These are phyloP conservation scores for Friedmanniomyces simplex DNA, from an alignment of 495 filamentous ascomycete genomes.

Conservation along the genomic window DNA sequence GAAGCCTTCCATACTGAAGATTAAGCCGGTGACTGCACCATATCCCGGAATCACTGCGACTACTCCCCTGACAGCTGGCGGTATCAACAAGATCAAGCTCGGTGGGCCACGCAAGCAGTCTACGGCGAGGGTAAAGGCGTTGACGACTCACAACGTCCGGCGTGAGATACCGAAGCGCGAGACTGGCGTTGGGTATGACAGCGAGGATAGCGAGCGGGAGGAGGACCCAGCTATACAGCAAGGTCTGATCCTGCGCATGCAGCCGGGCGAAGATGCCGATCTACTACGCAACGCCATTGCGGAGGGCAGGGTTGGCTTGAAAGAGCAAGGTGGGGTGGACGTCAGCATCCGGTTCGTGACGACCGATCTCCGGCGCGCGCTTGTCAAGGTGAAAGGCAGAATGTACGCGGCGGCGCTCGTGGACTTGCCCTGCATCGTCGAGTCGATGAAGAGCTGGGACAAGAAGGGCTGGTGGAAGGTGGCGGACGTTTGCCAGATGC, in stretches of 20 bases:
- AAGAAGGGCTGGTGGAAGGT: conserved; percentile 84
- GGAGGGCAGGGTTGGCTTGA: conserved; percentile 60
- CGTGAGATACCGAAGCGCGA: conserved; percentile 42
- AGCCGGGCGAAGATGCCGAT: conserved; percentile 74
- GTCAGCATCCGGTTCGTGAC: conserved; percentile 71
- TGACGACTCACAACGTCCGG: conserved; percentile 40
- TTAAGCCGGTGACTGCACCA: neutral
- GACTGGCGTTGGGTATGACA: conserved; percentile 83
- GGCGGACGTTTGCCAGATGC: conserved; percentile 91
- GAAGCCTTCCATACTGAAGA: conserved; percentile 15
- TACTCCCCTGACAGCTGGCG: neutral
- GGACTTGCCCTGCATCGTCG: conserved; percentile 83
- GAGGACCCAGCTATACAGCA: conserved; percentile 77
- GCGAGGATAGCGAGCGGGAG: conserved; percentile 88
- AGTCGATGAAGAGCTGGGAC: conserved; percentile 96
- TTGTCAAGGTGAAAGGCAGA: conserved; percentile 56
- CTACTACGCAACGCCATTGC: conserved; percentile 60
- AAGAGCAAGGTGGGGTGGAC: conserved; percentile 52
- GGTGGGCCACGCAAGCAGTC: neutral
- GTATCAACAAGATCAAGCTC: conserved; percentile 21
- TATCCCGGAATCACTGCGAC: neutral
- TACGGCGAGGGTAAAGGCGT: conserved; percentile 20
- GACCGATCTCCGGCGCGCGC: conserved; percentile 59
- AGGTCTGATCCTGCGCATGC: conserved; percentile 80
- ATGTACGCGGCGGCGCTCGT: conserved; percentile 74